Evolutionary conservation across 2,329 filamentous ascomycete genomes (phyloP).

Genomic region (Sclerotiophoma versabilis): DNA sequence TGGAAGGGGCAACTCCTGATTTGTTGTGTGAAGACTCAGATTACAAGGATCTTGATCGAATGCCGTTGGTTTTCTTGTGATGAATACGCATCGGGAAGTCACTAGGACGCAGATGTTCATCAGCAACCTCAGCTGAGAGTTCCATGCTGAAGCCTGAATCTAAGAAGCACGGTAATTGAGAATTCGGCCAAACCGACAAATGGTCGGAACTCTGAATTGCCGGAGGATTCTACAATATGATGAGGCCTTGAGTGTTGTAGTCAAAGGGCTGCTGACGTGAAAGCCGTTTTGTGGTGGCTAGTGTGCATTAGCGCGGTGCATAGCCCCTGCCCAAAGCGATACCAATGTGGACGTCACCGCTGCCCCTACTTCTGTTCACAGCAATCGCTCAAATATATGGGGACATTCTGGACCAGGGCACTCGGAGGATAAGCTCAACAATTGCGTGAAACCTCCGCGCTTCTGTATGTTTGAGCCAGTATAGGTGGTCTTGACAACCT

Average conservation of each 20-base stretch:
- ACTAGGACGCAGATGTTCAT: constrained; percentile 10
- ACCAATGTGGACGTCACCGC: constrained; percentile 21
- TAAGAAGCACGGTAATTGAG: constrained; percentile 7
- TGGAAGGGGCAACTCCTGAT: neutral
- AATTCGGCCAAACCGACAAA: constrained; percentile 14
- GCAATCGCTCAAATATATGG: neutral
- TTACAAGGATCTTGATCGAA: neutral
- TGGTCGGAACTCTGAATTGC: constrained; percentile 27
- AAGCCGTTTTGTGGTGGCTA: constrained; percentile 17
- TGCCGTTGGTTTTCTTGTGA: constrained; percentile 1
- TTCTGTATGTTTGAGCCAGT: neutral
- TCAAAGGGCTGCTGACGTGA: constrained; percentile 11
- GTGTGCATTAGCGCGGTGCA: constrained; percentile 19
- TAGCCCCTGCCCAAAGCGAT: constrained; percentile 13
- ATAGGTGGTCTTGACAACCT: neutral
- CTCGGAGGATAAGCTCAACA: neutral
- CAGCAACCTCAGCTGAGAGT: constrained; percentile 20
- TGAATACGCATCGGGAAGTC: neutral
- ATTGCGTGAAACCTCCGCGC: neutral
- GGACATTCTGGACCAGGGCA: neutral
- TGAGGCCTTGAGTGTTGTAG: constrained; percentile 6
- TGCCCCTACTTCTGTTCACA: neutral
- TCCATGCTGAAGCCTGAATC: constrained; percentile 2
- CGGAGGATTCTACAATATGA: constrained; percentile 22
- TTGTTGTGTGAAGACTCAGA: neutral